Evolutionary conservation across 176 grass and related monocot species (phyloP).

Genomic region (Triticum timopheevii): DNA sequence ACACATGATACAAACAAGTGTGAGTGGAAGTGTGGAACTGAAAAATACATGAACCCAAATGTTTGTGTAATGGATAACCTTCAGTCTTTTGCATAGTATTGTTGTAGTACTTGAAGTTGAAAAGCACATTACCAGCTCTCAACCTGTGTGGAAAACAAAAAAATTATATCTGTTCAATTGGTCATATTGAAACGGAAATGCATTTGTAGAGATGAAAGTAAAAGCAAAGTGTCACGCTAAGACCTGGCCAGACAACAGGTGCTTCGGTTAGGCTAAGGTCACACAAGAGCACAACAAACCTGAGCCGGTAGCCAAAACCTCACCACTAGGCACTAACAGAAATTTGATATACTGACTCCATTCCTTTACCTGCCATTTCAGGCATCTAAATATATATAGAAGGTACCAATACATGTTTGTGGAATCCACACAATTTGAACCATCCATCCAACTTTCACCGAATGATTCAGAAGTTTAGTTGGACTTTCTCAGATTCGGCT

Average conservation of each 20-base stretch:
- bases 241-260: background rate
- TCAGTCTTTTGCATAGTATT: conserved; percentile 90
- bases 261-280: background rate
- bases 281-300: background rate
- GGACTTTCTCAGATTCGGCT: background rate
- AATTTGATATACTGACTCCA: conserved; percentile 6
- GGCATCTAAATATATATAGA: background rate
- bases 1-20: conserved; percentile 2
- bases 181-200: conserved; percentile 17
- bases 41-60: background rate
- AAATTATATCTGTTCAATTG: background rate
- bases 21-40: conserved; percentile 18
- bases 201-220: conserved; percentile 11
- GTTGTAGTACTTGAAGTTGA: conserved; percentile 98
- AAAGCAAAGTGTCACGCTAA: conserved; percentile 8
- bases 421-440: background rate
- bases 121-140: conserved; percentile 93
- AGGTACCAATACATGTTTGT: background rate
- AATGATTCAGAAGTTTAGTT: background rate
- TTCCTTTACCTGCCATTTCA: background rate
- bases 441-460: background rate
- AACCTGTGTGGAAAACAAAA: conserved; percentile 57
- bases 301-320: background rate
- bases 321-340: background rate
- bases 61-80: conserved; percentile 45